Base-by-base conservation (phyloP, 192 early-diverging fungal genomes). In the Paraglomus brasilianum region DNA sequence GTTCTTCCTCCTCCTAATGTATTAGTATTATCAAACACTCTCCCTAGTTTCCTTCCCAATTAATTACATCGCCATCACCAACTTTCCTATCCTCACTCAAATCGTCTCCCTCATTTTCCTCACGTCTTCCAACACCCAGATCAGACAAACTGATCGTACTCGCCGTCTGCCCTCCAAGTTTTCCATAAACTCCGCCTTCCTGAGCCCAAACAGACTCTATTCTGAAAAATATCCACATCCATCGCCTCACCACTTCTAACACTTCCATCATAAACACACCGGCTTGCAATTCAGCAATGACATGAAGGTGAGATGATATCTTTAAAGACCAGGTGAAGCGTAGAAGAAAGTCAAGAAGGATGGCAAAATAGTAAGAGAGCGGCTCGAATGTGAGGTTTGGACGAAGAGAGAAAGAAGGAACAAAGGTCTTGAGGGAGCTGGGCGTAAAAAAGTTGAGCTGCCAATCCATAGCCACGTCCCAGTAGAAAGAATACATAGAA, bases 401-500 rank as follows among this genome's bases (percentile, higher is more conserved):
- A 0, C 95, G 84, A 44, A 95, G 74, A 19, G 90, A 72, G 9
- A 79, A 64, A 21, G 71, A 80, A 66, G 66, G 66, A 17, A 67
- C 47, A 71, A 74, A 55, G 38, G 17, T 36, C 51, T 40, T 17
- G 43, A 56, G 46, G 36, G 10, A 30, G 4, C 21, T 48, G 46
- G 55, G 67, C 68, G 70, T 46, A 78, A 53, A 58, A 63, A 81
- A 73, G 68, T 63, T 45, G 41, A 98, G 71, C 38, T 88, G 84
- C 95, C 95, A 98, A 77, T 97, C 96, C 73, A 93, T 88, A 15
- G 82, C 85, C 36, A 97, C 83, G 80, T 98, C 96, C 97, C 96
- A 99, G 76, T 95, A 96, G 47, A 95, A 88, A 5, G 92, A 95
- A 77, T 91, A 98, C 14, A 94, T 80, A 39, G 96, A 94, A 78